Conservation (phyloP, 2,329 filamentous ascomycete genomes). For the Juglanconis juglandina region DNA sequence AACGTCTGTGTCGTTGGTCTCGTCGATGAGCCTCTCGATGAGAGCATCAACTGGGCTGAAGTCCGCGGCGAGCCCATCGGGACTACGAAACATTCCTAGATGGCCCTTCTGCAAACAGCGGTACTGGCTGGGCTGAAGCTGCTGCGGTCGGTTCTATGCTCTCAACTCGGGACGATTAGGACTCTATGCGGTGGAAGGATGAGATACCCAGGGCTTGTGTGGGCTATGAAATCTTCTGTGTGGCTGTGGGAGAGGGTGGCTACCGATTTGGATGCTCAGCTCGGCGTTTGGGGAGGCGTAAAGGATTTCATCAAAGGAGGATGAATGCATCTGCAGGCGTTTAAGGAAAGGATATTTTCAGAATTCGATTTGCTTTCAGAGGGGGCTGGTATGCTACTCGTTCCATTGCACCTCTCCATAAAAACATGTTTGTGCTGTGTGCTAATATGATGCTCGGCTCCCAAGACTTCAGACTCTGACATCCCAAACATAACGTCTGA, state of each 20-base stretch:
- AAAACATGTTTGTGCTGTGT: background rate
- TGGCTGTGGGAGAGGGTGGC: background rate
- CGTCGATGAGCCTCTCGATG: conserved; percentile 85
- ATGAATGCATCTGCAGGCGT: conserved; percentile 14
- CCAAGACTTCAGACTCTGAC: background rate
- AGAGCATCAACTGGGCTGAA: conserved; percentile 86
- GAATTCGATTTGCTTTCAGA: background rate
- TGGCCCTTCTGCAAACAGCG: background rate
- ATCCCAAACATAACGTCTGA: background rate
- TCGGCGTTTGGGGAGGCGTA: background rate
- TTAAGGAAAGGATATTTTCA: conserved; percentile 1
- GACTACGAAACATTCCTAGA: conserved; percentile 70
- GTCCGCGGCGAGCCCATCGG: conserved; percentile 83
- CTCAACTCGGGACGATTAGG: background rate
- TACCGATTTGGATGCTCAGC: background rate
- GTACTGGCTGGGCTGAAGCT: background rate
- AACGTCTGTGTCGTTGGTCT: conserved; percentile 89
- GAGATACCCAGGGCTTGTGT: conserved; percentile 14
- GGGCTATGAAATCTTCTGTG: background rate
- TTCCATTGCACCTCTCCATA: background rate
- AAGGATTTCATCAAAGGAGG: background rate
- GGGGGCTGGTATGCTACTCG: background rate
- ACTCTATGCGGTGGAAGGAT: background rate
- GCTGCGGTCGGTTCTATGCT: background rate
- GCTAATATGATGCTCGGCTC: background rate